Evolutionary conservation across 169 alveolate species (phyloP).

Genomic region (Eimeria zaria): DNA sequence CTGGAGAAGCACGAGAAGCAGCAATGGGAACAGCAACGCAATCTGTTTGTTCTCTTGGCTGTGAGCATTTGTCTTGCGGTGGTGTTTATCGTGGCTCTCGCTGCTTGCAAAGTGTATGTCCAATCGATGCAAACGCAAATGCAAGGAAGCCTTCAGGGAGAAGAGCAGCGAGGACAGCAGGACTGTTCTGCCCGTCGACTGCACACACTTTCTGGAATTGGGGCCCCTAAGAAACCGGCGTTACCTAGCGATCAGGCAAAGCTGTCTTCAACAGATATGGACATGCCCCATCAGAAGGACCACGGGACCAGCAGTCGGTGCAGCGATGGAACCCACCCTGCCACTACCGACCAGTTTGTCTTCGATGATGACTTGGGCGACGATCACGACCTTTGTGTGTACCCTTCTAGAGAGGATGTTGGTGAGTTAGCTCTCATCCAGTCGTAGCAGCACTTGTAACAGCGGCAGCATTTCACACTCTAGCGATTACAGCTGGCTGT

Average conservation of each 20-base stretch:
- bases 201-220: neutral
- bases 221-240: neutral
- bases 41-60: constrained; percentile 39
- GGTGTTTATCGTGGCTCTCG: constrained; percentile 35
- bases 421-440: neutral
- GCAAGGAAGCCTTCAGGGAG: neutral
- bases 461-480: neutral
- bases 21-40: constrained; percentile 33
- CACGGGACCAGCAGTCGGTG: constrained; percentile 14
- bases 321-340: neutral
- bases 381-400: neutral
- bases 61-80: constrained; percentile 29
- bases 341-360: neutral
- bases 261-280: neutral
- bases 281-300: neutral
- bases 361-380: constrained; percentile 44
- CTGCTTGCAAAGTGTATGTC: constrained; percentile 62
- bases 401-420: constrained; percentile 47
- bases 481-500: neutral
- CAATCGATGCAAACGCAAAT: constrained; percentile 42
- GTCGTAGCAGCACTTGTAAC: neutral
- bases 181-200: neutral
- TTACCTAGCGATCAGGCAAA: neutral
- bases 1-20: constrained; percentile 59
- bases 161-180: constrained; percentile 3